A percentile compares a stretch with the other conserved stretches of the same genome.
Evolutionary conservation across 495 filamentous ascomycete genomes (phyloP).

Genomic region (Podospora conica): DNA sequence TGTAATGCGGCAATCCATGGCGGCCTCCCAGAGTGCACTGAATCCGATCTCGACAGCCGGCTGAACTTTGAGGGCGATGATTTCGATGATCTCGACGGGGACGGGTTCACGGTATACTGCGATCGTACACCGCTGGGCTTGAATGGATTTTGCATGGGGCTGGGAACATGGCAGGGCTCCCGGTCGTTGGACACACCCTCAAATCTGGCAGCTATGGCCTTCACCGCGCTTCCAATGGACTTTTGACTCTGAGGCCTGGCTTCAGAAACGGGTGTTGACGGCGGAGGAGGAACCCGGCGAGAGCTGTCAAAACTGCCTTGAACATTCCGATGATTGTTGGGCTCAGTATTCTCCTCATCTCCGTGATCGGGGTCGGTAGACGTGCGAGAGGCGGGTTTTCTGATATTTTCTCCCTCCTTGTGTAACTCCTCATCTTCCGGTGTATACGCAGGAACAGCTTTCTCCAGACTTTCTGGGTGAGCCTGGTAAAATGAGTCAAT

Average conservation of each 20-base stretch:
- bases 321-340: background rate
- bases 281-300: background rate
- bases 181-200: conserved; percentile 28
- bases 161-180: conserved; percentile 1
- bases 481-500: background rate
- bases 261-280: background rate
- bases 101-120: conserved; percentile 25
- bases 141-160: conserved; percentile 1
- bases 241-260: conserved; percentile 4
- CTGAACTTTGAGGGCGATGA: background rate
- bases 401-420: background rate
- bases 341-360: background rate
- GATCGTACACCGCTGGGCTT: conserved; percentile 21
- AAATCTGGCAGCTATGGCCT: conserved; percentile 41
- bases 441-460: background rate
- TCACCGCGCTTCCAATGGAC: conserved; percentile 29
- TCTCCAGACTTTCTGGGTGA: background rate
- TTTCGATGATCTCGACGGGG: conserved; percentile 8
- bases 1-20: background rate
- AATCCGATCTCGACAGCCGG: background rate
- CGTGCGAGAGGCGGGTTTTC: background rate
- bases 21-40: background rate
- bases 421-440: background rate
- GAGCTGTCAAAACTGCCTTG: background rate
- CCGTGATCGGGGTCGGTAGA: background rate